Conservation (phyloP, 1,139 yeast species). For the Taphrina deformans region DNA sequence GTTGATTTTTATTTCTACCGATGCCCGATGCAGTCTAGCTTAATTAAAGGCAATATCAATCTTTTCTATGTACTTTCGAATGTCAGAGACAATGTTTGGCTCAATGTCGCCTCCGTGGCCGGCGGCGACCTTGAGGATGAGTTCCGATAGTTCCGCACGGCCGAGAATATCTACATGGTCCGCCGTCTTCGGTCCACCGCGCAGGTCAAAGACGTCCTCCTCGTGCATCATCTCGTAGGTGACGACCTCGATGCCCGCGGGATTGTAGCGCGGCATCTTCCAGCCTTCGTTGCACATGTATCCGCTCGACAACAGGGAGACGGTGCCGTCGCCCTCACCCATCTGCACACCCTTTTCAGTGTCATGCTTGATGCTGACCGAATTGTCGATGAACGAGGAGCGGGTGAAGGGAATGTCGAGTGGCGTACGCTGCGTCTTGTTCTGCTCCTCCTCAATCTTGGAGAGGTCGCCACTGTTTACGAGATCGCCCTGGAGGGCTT, state of each 20-base stretch:
- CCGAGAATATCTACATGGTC: slow-evolving; percentile 97
- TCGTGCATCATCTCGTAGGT: slow-evolving; percentile 89
- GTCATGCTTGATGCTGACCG: slow-evolving; percentile 22
- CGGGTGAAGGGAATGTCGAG: slow-evolving; percentile 27
- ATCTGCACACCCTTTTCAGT: slow-evolving; percentile 56
- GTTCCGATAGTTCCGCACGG: slow-evolving; percentile 79
- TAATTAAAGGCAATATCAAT: slow-evolving; percentile 22
- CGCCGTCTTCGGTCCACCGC: slow-evolving; percentile 97
- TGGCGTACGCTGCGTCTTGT: slow-evolving; percentile 28
- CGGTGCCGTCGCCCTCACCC: slow-evolving; percentile 96
- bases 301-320: slow-evolving; percentile 77
- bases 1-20: not conserved
- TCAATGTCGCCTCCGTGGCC: slow-evolving; percentile 71
- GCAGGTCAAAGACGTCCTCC: slow-evolving; percentile 87
- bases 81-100: slow-evolving; percentile 59
- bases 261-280: slow-evolving; percentile 61
- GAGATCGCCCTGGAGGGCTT: slow-evolving; percentile 50
- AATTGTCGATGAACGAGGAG: slow-evolving; percentile 30
- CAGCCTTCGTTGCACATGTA: slow-evolving; percentile 38
- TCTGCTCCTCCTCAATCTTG: slow-evolving; percentile 9
- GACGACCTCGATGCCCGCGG: slow-evolving; percentile 69
- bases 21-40: not conserved
- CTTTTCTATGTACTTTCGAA: slow-evolving; percentile 48
- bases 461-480: slow-evolving; percentile 39
- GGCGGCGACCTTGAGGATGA: slow-evolving; percentile 75